These are phyloP conservation scores for Phoma sp. DNA, from an alignment of 2,329 filamentous ascomycete genomes.

Conservation along the genomic window DNA sequence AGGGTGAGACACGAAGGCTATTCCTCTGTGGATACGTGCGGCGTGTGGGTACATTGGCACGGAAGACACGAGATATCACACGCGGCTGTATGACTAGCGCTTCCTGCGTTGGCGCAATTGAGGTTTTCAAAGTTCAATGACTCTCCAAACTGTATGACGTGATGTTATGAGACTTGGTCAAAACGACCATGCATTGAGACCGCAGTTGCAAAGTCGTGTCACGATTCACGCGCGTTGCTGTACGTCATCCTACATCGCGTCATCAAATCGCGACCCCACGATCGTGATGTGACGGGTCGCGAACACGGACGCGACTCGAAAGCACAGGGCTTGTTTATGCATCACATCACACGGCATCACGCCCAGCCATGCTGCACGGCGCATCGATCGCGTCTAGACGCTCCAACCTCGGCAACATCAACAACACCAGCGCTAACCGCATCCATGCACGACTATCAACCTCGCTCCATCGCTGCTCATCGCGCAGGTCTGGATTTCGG, in stretches of 20 bases:
- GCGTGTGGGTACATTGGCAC: conserved; percentile 18
- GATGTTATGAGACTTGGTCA: no score
- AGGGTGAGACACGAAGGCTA: conserved; percentile 38
- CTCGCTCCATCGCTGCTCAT: conserved; percentile 3
- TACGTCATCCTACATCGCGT: conserved; percentile 13
- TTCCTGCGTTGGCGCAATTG: conserved; percentile 27
- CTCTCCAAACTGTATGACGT: neutral
- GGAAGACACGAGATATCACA: conserved; percentile 17
- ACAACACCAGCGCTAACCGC: conserved; percentile 8
- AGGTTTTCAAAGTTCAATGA: conserved; percentile 16
- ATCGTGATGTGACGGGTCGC: conserved; percentile 2
- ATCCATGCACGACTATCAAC: conserved; percentile 11
- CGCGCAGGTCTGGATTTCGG: no score
- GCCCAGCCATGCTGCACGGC: conserved; percentile 7
- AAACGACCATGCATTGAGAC: neutral
- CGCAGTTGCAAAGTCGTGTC: conserved; percentile 4
- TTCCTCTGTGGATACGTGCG: conserved; percentile 34
- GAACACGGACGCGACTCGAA: conserved; percentile 14
- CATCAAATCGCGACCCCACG: conserved; percentile 4
- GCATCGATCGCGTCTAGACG: conserved; percentile 8
- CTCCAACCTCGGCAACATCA: conserved; percentile 16
- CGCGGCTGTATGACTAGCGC: conserved; percentile 38
- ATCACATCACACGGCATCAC: conserved; percentile 2
- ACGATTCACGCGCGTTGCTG: conserved; percentile 3
- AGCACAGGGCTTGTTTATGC: conserved; percentile 6